Evolutionary conservation across 768 basidiomycete genomes (phyloP).

Genomic region (Tricholoma matsutake): DNA sequence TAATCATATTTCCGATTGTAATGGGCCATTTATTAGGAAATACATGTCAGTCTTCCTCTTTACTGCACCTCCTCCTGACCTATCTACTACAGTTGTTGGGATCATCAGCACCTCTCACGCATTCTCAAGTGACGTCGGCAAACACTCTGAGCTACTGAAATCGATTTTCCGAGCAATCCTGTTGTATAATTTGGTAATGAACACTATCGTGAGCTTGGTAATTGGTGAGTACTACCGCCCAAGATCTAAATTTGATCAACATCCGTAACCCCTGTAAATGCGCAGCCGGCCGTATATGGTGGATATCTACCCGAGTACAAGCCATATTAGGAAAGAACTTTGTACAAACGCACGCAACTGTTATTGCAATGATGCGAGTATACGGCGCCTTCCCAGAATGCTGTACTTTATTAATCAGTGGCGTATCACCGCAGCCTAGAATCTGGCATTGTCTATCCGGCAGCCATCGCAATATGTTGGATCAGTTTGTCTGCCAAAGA

Average conservation of each 20-base stretch:
- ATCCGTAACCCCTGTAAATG: too few relatives aligned
- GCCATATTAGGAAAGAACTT: neutral
- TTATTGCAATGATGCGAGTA: neutral
- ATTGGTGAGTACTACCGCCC: neutral
- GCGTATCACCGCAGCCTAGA: neutral
- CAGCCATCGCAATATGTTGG: neutral
- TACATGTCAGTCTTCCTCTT: neutral
- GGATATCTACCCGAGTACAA: neutral
- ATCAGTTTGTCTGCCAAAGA: neutral
- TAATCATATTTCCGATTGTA: neutral
- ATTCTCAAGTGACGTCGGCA: neutral
- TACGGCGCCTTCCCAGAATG: neutral
- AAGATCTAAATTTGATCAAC: neutral
- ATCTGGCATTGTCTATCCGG: neutral
- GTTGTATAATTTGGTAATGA: neutral
- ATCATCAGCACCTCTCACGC: neutral
- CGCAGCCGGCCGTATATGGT: neutral
- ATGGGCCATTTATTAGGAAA: neutral
- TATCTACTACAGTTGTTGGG: neutral
- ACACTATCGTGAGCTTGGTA: neutral
- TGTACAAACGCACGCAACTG: neutral
- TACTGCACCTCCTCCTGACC: neutral
- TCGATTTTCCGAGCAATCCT: neutral
- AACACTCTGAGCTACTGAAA: neutral
- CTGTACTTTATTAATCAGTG: neutral